phyloP scores from a whole-genome alignment of 768 basidiomycete species.

The Calocybe cyanea region DNA sequence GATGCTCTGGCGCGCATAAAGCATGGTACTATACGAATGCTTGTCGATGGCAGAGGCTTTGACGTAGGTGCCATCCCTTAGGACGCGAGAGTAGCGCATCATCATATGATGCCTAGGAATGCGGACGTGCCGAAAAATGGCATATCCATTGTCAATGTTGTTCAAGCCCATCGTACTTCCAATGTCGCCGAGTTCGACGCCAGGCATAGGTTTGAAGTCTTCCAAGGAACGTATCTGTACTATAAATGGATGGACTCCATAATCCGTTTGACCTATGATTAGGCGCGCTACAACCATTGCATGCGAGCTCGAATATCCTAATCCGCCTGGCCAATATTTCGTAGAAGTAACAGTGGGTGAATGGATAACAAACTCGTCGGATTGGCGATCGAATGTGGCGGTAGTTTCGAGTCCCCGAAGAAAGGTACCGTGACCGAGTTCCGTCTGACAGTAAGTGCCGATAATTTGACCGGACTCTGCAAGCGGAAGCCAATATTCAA shows the following conservation, averaged over 20 bases:
- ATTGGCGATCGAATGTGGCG: conserved; percentile 19
- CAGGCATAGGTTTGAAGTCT: conserved; percentile 18
- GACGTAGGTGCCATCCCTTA: conserved; percentile 18
- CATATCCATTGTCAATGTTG: conserved; percentile 23
- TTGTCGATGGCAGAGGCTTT: conserved; percentile 11
- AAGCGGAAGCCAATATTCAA: conserved; percentile 20
- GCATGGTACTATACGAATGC: conserved; percentile 21
- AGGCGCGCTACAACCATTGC: conserved; percentile 24
- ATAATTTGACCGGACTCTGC: conserved; percentile 19
- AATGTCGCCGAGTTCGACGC: conserved; percentile 24
- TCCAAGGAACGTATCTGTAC: conserved; percentile 22
- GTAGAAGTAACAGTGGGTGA: conserved; percentile 21
- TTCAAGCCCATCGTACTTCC: conserved; percentile 22
- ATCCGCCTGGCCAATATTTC: conserved; percentile 24
- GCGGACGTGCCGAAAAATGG: conserved; percentile 19
- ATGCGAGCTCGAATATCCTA: conserved; percentile 21
- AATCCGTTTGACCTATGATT: conserved; percentile 13
- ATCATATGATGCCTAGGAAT: conserved; percentile 22
- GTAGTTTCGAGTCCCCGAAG: conserved; percentile 23
- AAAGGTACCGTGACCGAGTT: conserved; percentile 25
- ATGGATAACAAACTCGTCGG: conserved; percentile 23
- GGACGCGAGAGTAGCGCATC: conserved; percentile 17
- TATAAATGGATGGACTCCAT: conserved; percentile 23
- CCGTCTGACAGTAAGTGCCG: conserved; percentile 24
- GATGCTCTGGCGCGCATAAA: conserved; percentile 16